Base-by-base conservation (phyloP, 1,139 yeast species). In the Candida sanyaensis region DNA sequence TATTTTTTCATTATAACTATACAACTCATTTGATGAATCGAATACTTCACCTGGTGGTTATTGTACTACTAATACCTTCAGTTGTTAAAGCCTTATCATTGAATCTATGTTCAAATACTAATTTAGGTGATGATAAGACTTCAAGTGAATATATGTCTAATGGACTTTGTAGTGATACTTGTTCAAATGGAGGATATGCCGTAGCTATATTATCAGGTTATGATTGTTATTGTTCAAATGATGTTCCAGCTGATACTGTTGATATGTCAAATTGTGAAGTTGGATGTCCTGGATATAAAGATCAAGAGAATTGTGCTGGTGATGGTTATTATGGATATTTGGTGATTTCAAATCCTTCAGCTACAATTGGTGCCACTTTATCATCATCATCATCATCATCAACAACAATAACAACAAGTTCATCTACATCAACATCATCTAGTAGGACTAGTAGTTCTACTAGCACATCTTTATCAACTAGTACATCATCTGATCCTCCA, bases 191-290 rank as follows among this genome's bases (percentile, higher is more conserved):
- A 11, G 83, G 81, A n/a, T 80, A 66, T 57, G 75, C 83, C 2
- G 80, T 75, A 48, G 90, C 83, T 4, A 73, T 85, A 42, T 64
- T 84, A 13, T 84, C 76, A 50, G 71, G 69, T 24, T 56, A 65
- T 45, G 52, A 71, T 43, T 85, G 91, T 63, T 85, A 84, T 81
- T 85, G 91, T 59, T 74, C 87, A 9, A 73, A 84, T 58, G 59
- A 63, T 33, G 64, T 77, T 4, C 88, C 89, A 0, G 69, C 59
- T 2, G 58, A 60, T 28, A 67, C 78, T 1, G 64, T 66, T 1
- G 56, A 60, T 33, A 47, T 63, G 33, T 46, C 61, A 30, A 54
- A 71, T 24, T 85, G 91, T 65, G 59, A 67, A 37, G 63, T 61
- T 3, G 58, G 63, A 1, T 85, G 91, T 63, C 87, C 87, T 0